Evolutionary conservation across 1,284 basidiomycete species (phyloP).

Genomic region (Calocybe gambosa): DNA sequence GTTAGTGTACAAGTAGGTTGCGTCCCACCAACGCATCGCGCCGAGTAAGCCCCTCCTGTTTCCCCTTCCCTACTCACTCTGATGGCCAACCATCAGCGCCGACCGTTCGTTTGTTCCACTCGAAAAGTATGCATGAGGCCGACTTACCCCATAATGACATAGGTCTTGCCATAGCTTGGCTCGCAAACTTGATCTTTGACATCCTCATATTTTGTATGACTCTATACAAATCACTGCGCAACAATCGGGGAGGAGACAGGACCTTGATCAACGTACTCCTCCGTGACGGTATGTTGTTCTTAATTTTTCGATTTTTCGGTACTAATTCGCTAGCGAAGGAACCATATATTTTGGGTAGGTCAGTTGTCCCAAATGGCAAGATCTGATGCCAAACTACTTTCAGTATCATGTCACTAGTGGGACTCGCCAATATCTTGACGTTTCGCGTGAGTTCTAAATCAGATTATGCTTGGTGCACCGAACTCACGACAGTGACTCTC

Average conservation of each 20-base stretch:
- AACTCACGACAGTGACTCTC: background rate
- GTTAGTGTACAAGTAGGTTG: constrained; percentile 15
- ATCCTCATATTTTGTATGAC: constrained; percentile 26
- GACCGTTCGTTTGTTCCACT: constrained; percentile 11
- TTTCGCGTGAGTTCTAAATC: constrained; percentile 18
- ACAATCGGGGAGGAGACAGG: constrained; percentile 10
- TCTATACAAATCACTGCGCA: constrained; percentile 19
- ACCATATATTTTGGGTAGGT: constrained; percentile 26
- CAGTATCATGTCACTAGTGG: constrained; percentile 22
- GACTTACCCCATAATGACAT: background rate
- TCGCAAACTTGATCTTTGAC: constrained; percentile 23
- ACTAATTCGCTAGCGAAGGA: constrained; percentile 13
- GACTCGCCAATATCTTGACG: constrained; percentile 20
- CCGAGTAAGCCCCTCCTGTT: constrained; percentile 15
- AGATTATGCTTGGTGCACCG: background rate
- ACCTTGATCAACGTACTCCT: constrained; percentile 22
- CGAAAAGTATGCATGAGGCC: background rate
- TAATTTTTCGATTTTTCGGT: background rate
- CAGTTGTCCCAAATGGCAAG: background rate
- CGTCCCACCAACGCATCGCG: constrained; percentile 12
- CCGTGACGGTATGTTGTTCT: constrained; percentile 22
- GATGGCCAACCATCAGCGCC: constrained; percentile 11
- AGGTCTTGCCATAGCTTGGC: constrained; percentile 25
- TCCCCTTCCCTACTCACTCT: background rate
- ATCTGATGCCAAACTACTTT: background rate